Evolutionary conservation across 2,329 filamentous ascomycete species (phyloP).

Genomic region (Ceratocystis alfenasii): DNA sequence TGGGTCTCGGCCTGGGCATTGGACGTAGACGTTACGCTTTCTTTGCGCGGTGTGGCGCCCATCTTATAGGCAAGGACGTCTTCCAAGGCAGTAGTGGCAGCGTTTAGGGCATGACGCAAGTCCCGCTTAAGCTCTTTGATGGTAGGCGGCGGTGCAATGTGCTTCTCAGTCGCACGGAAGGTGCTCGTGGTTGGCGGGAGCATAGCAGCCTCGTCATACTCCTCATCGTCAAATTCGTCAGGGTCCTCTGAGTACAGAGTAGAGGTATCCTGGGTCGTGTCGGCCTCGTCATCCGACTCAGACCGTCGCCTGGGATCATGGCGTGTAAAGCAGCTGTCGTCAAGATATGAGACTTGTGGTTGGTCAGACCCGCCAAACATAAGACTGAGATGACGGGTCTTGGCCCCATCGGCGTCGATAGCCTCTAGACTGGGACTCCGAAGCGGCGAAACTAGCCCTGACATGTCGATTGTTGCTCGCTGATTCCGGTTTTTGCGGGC

Average conservation of each 20-base stretch:
- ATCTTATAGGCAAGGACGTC: conserved; percentile 36
- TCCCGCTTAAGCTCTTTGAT: conserved; percentile 60
- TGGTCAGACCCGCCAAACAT: conserved; percentile 31
- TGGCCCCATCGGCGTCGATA: conserved; percentile 38
- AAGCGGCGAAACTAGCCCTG: conserved; percentile 34
- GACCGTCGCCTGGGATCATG: not conserved
- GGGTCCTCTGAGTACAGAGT: conserved; percentile 17
- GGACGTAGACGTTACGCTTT: conserved; percentile 27
- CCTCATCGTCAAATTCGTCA: conserved; percentile 36
- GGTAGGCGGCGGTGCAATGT: conserved; percentile 72
- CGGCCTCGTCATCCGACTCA: conserved; percentile 25
- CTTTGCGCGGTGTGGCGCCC: conserved; percentile 22
- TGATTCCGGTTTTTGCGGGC: conserved; percentile 58
- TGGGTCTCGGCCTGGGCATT: conserved; percentile 37
- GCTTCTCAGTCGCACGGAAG: conserved; percentile 74
- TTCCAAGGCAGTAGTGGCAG: conserved; percentile 55
- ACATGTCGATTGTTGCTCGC: conserved; percentile 46
- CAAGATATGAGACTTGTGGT: conserved; percentile 27
- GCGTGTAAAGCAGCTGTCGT: not conserved
- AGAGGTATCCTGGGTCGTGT: conserved; percentile 11
- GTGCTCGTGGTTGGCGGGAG: conserved; percentile 95
- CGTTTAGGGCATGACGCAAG: conserved; percentile 54
- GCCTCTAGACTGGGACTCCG: conserved; percentile 28
- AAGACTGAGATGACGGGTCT: conserved; percentile 27
- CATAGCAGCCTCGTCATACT: conserved; percentile 62